Evolutionary conservation across 192 early-diverging fungal species (phyloP).

Genomic region (Gamsiella multidivaricata): DNA sequence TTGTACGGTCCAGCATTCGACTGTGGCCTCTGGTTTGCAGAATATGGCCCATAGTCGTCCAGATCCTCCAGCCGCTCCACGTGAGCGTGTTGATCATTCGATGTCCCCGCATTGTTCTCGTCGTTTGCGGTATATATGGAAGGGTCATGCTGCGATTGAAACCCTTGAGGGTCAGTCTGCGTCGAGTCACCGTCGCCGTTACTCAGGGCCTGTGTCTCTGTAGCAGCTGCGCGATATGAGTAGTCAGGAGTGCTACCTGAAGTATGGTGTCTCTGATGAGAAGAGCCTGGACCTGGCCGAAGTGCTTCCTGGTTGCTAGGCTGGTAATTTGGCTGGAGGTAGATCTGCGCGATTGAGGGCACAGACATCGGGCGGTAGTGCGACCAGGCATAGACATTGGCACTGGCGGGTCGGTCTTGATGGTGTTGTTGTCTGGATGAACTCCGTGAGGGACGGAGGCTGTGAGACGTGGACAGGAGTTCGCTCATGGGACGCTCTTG

Average conservation of each 20-base stretch:
- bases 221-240: neutral
- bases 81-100: neutral
- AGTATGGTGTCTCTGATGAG: conserved; percentile 24
- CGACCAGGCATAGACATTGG: conserved; percentile 27
- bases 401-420: conserved; percentile 11
- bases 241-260: neutral
- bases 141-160: neutral
- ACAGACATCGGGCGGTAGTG: conserved; percentile 22
- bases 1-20: neutral
- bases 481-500: conserved; percentile 25
- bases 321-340: conserved; percentile 12
- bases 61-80: conserved; percentile 23
- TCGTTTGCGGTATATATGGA: neutral
- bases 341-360: conserved; percentile 35
- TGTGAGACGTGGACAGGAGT: conserved; percentile 9
- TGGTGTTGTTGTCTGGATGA: conserved; percentile 10
- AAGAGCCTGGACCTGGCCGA: neutral
- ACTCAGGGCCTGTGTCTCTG: neutral
- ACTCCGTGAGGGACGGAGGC: neutral
- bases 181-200: neutral
- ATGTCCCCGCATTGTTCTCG: neutral
- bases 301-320: neutral
- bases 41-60: conserved; percentile 13
- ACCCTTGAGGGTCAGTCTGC: neutral
- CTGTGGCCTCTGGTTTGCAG: neutral